These are phyloP conservation scores for Xylaria hypoxylon DNA, from an alignment of 2,329 filamentous ascomycete genomes.

Conservation along the genomic window DNA sequence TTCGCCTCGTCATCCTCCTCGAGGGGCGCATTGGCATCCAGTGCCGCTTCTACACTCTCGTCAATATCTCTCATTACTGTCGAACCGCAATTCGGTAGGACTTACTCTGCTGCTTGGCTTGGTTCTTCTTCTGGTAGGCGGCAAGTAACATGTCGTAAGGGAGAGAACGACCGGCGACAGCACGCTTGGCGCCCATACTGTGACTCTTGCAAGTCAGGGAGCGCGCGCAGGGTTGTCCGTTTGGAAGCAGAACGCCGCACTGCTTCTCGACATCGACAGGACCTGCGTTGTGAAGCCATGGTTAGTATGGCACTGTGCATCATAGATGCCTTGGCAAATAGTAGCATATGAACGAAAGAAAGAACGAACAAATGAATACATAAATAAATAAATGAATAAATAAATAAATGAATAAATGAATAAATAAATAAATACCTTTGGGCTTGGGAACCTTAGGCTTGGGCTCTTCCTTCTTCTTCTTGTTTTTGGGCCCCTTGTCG, in stretches of 20 bases:
- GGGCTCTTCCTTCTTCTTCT: constrained; percentile 95
- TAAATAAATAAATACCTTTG: constrained; percentile 67
- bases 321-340: background rate
- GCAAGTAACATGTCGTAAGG: constrained; percentile 93
- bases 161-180: constrained; percentile 85
- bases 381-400: background rate
- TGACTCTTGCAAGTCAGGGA: constrained; percentile 95
- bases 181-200: constrained; percentile 92
- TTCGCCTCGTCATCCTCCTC: constrained; percentile 87
- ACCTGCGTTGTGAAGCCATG: constrained; percentile 56
- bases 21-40: constrained; percentile 91
- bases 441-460: constrained; percentile 86
- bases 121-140: constrained; percentile 96
- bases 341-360: background rate
- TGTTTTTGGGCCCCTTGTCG: constrained; percentile 86
- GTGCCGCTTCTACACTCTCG: constrained; percentile 78
- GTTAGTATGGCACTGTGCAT: constrained; percentile 8
- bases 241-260: constrained; percentile 87
- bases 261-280: constrained; percentile 95
- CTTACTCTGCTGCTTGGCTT: constrained; percentile 95
- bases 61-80: constrained; percentile 15
- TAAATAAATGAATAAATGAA: background rate
- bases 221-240: constrained; percentile 86
- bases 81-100: constrained; percentile 40
- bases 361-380: no score